Conservation (phyloP, 352 stramenopile species). For the Albugo candida region DNA sequence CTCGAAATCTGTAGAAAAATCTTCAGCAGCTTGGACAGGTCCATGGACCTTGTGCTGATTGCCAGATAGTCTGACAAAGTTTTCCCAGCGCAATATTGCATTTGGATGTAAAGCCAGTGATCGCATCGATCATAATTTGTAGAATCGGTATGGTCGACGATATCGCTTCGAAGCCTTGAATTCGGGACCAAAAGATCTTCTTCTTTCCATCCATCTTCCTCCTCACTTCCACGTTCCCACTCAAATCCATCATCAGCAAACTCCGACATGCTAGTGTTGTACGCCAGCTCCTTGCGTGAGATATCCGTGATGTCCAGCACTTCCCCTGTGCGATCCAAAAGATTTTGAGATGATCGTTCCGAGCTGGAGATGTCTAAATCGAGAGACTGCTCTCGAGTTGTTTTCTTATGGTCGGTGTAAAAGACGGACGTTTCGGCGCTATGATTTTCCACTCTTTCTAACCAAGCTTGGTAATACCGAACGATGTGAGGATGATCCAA, state of each 20-base stretch:
- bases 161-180: constrained; percentile 2
- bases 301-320: constrained; percentile 1
- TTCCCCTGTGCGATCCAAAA: too few species aligned
- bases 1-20: constrained; percentile 80
- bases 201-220: constrained; percentile 28
- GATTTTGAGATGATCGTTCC: constrained; percentile 15
- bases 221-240: constrained; percentile 43
- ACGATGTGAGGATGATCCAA: constrained; percentile 89
- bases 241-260: constrained; percentile 54
- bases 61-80: constrained; percentile 75
- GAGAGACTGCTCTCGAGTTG: too few species aligned
- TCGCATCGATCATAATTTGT: constrained; percentile 29
- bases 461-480: constrained; percentile 81
- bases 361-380: background rate
- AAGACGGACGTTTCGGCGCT: constrained; percentile 14
- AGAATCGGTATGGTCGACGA: background rate
- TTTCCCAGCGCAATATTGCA: constrained; percentile 77
- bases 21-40: constrained; percentile 59
- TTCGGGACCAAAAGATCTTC: constrained; percentile 18
- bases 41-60: constrained; percentile 40
- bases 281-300: background rate
- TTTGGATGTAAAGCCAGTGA: constrained; percentile 85
- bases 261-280: constrained; percentile 6
- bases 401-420: background rate
- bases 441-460: constrained; percentile 67